phyloP scores from a whole-genome alignment of 495 filamentous ascomycete genomes.

The Cenococcum geophilum region DNA sequence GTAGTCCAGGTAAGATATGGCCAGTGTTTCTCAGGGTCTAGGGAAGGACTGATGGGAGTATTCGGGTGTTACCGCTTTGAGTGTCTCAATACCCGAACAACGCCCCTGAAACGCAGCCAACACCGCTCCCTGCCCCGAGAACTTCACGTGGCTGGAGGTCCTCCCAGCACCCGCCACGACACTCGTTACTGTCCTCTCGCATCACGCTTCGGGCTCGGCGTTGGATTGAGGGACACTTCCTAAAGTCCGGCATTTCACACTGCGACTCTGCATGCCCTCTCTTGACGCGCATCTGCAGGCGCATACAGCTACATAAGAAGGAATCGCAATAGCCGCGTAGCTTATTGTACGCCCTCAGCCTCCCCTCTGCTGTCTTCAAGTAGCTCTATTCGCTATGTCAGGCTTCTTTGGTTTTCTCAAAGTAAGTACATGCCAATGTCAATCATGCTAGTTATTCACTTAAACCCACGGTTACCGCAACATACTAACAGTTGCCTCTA shows the following conservation, averaged over 20 bases:
- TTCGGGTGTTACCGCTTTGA: slow-evolving; percentile 13
- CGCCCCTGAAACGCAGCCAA: slow-evolving; percentile 17
- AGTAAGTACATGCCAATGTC: slow-evolving; percentile 18
- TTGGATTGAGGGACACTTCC: not conserved
- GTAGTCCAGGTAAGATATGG: not conserved
- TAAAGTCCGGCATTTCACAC: not conserved
- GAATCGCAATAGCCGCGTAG: not conserved
- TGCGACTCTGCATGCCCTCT: not conserved
- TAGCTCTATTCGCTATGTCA: slow-evolving; percentile 12
- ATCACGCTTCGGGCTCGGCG: not conserved
- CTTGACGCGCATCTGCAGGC: not conserved
- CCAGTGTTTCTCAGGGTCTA: slow-evolving; percentile 1
- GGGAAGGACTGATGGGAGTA: not conserved
- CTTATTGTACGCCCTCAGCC: not conserved
- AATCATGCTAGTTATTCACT: not conserved
- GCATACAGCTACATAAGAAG: not conserved
- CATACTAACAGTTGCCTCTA: slow-evolving; percentile 34
- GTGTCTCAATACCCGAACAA: not conserved
- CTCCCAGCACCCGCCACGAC: not conserved
- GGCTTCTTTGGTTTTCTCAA: slow-evolving; percentile 33
- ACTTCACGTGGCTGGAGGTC: slow-evolving; percentile 8
- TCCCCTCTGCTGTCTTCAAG: not conserved
- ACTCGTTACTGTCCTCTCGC: not conserved
- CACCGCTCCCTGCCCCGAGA: not conserved
- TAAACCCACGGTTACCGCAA: not conserved